Percentiles rank a stretch among this genome's conserved stretches.
Conservation (phyloP, 805 yeast species). For the Cyberlindnera americana region DNA sequence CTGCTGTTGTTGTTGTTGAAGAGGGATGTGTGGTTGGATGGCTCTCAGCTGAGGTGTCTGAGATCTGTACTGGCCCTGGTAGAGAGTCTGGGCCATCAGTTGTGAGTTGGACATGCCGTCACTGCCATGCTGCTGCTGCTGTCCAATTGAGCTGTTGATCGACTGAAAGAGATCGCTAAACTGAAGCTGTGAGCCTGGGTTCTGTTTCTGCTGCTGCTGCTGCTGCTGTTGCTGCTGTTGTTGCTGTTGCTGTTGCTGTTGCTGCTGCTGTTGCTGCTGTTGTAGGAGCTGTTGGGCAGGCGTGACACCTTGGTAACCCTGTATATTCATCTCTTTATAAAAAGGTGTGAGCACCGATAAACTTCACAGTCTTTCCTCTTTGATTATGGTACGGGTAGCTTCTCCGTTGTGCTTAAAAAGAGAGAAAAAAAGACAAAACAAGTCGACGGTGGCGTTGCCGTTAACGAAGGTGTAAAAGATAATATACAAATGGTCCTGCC, state of each 20-base stretch:
- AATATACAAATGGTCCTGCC: no score
- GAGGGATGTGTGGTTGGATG: slow-evolving; percentile 32
- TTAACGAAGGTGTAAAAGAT: no score
- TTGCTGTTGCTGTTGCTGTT: slow-evolving; percentile 19
- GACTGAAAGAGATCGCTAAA: slow-evolving; percentile 25
- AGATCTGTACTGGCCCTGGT: slow-evolving; percentile 37
- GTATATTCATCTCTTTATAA: slow-evolving; percentile 23
- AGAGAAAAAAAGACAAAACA: not conserved
- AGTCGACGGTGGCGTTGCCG: no score
- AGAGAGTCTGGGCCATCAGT: slow-evolving; percentile 37
- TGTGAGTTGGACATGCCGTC: slow-evolving; percentile 33
- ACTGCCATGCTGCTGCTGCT: slow-evolving; percentile 12
- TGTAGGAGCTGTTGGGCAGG: slow-evolving; percentile 28
- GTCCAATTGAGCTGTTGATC: slow-evolving; percentile 16
- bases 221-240: slow-evolving; percentile 21
- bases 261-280: slow-evolving; percentile 27
- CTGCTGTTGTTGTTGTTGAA: slow-evolving; percentile 28
- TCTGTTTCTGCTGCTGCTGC: slow-evolving; percentile 13
- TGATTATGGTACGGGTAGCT: not conserved
- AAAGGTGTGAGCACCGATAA: no score
- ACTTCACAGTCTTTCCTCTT: not conserved
- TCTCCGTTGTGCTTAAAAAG: not conserved
- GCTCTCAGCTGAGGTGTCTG: slow-evolving; percentile 31
- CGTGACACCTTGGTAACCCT: slow-evolving; percentile 26
- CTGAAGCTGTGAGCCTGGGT: slow-evolving; percentile 19